These are phyloP conservation scores for Pichia scutulata DNA, from an alignment of 805 yeast species.

Conservation along the genomic window DNA sequence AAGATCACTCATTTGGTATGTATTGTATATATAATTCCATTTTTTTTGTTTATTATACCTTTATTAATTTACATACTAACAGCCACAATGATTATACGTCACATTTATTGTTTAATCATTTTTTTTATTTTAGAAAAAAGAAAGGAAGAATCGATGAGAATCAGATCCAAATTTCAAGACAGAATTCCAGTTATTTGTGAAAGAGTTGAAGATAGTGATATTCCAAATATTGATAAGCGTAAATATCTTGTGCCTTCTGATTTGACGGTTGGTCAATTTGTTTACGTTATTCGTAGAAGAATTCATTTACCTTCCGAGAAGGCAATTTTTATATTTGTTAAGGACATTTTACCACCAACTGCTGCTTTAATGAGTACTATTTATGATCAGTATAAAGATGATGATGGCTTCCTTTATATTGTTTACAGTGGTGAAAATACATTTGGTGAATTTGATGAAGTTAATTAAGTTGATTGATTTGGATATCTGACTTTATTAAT, in stretches of 20 bases:
- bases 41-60: not conserved
- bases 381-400: constrained; percentile 95
- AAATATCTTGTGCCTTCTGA: constrained; percentile 95
- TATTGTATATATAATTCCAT: constrained; percentile 13
- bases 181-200: constrained; percentile 97
- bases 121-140: constrained; percentile 55
- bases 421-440: constrained; percentile 97
- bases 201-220: constrained; percentile 92
- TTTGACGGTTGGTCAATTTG: constrained; percentile 95
- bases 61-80: not conserved
- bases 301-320: constrained; percentile 93
- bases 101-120: not conserved
- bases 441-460: constrained; percentile 52
- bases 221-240: constrained; percentile 94
- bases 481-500: not conserved
- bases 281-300: constrained; percentile 93
- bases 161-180: constrained; percentile 79
- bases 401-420: constrained; percentile 94
- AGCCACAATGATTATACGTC: constrained; percentile 1
- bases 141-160: constrained; percentile 89
- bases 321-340: constrained; percentile 95
- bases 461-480: not conserved
- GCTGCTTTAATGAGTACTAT: constrained; percentile 94
- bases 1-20: constrained; percentile 91
- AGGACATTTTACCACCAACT: constrained; percentile 95